These are phyloP conservation scores for Diplotaxis tenuifolia DNA, from an alignment of 345 rosid species.

Conservation along the genomic window DNA sequence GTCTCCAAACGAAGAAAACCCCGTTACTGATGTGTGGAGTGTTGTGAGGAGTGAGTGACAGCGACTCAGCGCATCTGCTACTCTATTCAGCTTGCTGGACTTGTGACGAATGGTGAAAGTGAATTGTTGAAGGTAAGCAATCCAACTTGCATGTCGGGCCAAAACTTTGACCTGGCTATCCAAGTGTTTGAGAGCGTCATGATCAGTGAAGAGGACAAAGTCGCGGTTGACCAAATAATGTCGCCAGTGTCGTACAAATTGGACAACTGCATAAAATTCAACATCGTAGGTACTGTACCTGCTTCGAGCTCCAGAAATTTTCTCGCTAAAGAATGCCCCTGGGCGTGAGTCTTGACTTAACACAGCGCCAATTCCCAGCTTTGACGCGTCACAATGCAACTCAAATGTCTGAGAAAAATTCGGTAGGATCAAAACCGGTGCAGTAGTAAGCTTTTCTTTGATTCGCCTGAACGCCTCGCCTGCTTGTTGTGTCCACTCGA, in stretches of 20 bases:
- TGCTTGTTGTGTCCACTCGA: not conserved
- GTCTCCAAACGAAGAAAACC: not conserved
- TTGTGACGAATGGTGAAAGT: not conserved
- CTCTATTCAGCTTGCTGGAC: too few species aligned
- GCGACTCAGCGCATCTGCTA: not conserved
- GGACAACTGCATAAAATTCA: not conserved
- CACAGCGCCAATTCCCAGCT: not conserved
- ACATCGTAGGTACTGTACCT: not conserved
- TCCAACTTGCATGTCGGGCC: not conserved
- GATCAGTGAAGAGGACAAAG: not conserved
- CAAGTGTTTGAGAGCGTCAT: not conserved
- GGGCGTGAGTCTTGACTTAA: not conserved
- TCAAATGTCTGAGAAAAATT: not conserved
- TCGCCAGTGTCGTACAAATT: not conserved
- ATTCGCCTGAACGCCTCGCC: not conserved
- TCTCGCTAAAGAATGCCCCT: not conserved
- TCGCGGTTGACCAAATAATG: not conserved
- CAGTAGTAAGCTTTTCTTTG: too few species aligned
- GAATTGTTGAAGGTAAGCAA: not conserved
- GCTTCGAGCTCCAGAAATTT: not conserved
- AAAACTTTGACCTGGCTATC: not conserved
- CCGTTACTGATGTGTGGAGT: not conserved
- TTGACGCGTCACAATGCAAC: not conserved
- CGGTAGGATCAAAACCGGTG: not conserved
- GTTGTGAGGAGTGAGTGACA: not conserved